Conservation (phyloP, 208 protist genomes). For the Wallacemonas sp. region DNA sequence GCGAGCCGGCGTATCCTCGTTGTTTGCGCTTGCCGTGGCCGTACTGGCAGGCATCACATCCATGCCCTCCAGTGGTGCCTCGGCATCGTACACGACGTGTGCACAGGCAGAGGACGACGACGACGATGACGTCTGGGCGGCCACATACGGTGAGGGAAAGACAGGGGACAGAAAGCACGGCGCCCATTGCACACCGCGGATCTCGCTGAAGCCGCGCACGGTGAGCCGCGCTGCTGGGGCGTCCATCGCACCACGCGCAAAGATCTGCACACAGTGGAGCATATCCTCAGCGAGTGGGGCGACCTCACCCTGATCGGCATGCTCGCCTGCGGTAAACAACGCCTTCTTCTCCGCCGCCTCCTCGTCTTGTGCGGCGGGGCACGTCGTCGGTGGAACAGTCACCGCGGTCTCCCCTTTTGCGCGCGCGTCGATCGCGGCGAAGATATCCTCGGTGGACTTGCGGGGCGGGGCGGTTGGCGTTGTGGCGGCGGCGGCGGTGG, state of each 20-base stretch:
- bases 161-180: slow-evolving; percentile 65
- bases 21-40: neutral
- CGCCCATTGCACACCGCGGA: slow-evolving; percentile 78
- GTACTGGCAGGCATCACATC: slow-evolving; percentile 6
- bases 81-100: neutral
- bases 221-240: slow-evolving; percentile 59
- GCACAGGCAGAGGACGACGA: no score
- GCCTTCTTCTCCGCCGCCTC: slow-evolving; percentile 20
- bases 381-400: no score
- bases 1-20: no score
- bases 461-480: no score
- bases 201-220: slow-evolving; percentile 66
- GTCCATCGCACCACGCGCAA: slow-evolving; percentile 59
- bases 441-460: slow-evolving; percentile 17
- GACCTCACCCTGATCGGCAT: no score
- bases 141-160: neutral
- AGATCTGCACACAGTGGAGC: slow-evolving; percentile 83
- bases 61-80: neutral
- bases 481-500: neutral
- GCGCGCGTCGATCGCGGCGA: slow-evolving; percentile 37
- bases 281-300: slow-evolving; percentile 35
- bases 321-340: no score
- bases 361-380: no score
- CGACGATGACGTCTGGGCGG: no score
- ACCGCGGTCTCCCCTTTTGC: slow-evolving; percentile 9